Conservation (phyloP, 345 rosid species). For the Clarkia xantiana region DNA sequence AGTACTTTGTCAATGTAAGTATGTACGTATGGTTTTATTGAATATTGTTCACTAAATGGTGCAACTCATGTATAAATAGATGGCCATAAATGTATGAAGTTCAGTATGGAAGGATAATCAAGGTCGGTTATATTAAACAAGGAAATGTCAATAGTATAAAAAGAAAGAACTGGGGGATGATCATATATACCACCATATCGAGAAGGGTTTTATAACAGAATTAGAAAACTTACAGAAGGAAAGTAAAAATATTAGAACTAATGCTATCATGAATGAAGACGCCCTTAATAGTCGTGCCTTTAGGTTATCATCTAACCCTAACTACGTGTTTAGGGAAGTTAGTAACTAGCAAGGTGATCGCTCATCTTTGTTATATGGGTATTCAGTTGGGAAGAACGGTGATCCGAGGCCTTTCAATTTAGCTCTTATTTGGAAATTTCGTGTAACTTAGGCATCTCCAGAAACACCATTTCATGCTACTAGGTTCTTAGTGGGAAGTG, state of each 20-base stretch:
- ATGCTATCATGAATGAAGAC: no score
- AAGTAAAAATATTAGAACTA: constrained; percentile 12
- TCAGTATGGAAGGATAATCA: no score
- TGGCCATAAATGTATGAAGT: no score
- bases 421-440: constrained; percentile 58
- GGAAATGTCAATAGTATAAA: no score
- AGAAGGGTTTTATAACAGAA: constrained; percentile 29
- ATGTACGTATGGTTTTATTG: no score
- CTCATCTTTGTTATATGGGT: constrained; percentile 34
- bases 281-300: no score
- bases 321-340: constrained; percentile 40
- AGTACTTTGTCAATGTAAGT: no score
- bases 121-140: no score
- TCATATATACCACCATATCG: constrained; percentile 62
- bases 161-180: no score
- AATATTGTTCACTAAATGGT: no score
- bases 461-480: constrained; percentile 59
- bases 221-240: constrained; percentile 20
- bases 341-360: constrained; percentile 12
- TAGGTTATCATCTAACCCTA: constrained; percentile 50
- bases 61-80: no score
- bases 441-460: constrained; percentile 52
- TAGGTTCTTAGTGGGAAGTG: constrained; percentile 94
- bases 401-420: constrained; percentile 52
- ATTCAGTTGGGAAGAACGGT: constrained; percentile 38